Evolutionary conservation across 2,329 filamentous ascomycete genomes (phyloP).

Genomic region (Pseudogymnoascus sp.): DNA sequence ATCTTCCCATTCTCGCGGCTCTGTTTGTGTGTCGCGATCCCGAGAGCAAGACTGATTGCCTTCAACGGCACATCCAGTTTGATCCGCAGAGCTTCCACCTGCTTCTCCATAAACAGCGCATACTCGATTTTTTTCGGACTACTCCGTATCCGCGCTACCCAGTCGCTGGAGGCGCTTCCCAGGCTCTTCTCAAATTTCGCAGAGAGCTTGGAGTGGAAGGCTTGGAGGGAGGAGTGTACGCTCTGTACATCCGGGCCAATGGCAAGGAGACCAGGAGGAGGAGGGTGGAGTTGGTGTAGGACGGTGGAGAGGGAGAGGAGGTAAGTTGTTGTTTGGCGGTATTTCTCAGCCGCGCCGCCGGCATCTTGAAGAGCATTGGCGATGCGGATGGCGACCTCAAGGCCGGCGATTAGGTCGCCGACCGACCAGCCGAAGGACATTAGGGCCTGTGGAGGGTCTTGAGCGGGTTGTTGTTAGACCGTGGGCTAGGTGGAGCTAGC

Average conservation of each 20-base stretch:
- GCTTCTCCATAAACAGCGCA: constrained; percentile 5
- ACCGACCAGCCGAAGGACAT: constrained; percentile 2
- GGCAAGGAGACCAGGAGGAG: neutral
- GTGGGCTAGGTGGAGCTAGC: neutral
- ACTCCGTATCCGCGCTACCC: neutral
- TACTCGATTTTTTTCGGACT: neutral
- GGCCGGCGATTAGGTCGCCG: constrained; percentile 1
- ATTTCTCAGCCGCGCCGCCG: neutral
- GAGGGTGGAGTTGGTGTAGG: neutral
- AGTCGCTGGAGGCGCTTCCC: neutral
- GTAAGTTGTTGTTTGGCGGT: neutral
- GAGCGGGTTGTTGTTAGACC: neutral
- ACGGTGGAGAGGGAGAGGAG: constrained; percentile 7
- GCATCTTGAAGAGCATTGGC: neutral
- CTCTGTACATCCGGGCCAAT: neutral
- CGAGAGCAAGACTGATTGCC: neutral
- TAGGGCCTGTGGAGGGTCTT: neutral
- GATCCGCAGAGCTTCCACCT: neutral
- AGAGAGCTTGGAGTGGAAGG: neutral
- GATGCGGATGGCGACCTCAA: neutral
- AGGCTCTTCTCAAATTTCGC: neutral
- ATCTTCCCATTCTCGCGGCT: neutral
- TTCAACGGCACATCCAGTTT: neutral
- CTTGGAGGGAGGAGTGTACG: neutral
- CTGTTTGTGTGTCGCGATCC: neutral